Base-by-base conservation (phyloP, 345 rosid species). In the Eucalyptus pauciflora region DNA sequence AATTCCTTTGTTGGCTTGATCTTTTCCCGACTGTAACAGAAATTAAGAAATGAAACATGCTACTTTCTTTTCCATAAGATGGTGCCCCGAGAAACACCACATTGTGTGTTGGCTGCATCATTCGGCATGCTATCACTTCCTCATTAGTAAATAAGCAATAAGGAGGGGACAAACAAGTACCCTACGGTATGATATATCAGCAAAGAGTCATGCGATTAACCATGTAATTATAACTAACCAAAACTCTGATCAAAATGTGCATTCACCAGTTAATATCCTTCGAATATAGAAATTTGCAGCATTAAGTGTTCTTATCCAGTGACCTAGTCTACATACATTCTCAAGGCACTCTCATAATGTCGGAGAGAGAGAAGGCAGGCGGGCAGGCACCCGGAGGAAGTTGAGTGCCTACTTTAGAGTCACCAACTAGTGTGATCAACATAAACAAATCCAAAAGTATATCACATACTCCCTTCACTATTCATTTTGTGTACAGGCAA, bases 1-100 rank as follows among this genome's bases (percentile, higher is more conserved):
- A 98, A 93, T 94, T 98, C 99, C 91, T 91, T 98, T 88, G 95
- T 97, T 88, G 99, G 99, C 91, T 89, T 95, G 91, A 97, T 98
- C 96, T 97, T 98, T 91, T 96, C 99, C 86, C 98, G 99, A 91
- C 99, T 97, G 94, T 89, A 60, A 56, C 48, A 86, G 60, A 86
- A 54, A 86, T 46, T 33, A 54, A 51, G 69, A 54, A 54, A 37
- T 86, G 48, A 86, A 54, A 37, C 85, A 41, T 76, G 85, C 48
- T 41, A 76, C 85, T 76, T 76, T 76, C 48, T 76, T 76, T 76
- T 76, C 85, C 85, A 76, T 20, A 76, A 76, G 15, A 41, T 37
- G 29, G 48, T 76, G 85, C 29, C 48, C 46, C 15, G 3, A 76
- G 85, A 76, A 76, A 37, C 83, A 76, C 43, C 83, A 76, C 46